Evolutionary conservation across 257 asterid species (phyloP).

Genomic region (Nemophila menziesii): DNA sequence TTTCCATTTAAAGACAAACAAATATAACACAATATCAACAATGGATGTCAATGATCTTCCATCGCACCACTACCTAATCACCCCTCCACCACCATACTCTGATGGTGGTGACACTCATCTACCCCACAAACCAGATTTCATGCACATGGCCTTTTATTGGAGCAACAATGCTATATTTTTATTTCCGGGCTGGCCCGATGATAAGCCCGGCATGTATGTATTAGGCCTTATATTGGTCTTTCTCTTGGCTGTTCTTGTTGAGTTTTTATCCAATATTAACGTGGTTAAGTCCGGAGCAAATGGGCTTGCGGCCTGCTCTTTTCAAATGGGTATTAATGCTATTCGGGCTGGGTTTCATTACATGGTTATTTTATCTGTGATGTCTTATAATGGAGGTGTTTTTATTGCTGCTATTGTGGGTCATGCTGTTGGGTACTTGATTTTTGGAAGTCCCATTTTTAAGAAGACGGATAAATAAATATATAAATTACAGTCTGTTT

Average conservation of each 20-base stretch:
- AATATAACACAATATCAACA: not conserved
- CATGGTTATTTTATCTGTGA: slow-evolving; percentile 59
- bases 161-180: slow-evolving; percentile 41
- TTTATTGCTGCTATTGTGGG: slow-evolving; percentile 57
- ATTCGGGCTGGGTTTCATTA: slow-evolving; percentile 69
- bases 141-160: slow-evolving; percentile 54
- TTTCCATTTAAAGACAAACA: not conserved
- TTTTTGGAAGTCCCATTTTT: slow-evolving; percentile 41
- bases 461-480: slow-evolving; percentile 8
- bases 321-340: slow-evolving; percentile 44
- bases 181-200: slow-evolving; percentile 62
- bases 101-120: slow-evolving; percentile 1
- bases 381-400: slow-evolving; percentile 69
- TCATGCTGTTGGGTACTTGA: slow-evolving; percentile 49
- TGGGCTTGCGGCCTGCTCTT: slow-evolving; percentile 31
- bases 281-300: slow-evolving; percentile 45
- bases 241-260: slow-evolving; percentile 41
- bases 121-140: slow-evolving; percentile 14
- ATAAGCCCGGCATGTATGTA: slow-evolving; percentile 49
- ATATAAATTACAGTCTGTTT: no score
- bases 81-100: slow-evolving; percentile 8
- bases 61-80: slow-evolving; percentile 14
- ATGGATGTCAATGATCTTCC: slow-evolving; percentile 18
- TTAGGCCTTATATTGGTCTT: slow-evolving; percentile 45
- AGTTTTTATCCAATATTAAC: slow-evolving; percentile 38